A percentile compares a stretch with the other conserved stretches of the same genome.
These are phyloP conservation scores for Smittium culicis DNA, from an alignment of 371 early-diverging fungal species.

Conservation along the genomic window DNA sequence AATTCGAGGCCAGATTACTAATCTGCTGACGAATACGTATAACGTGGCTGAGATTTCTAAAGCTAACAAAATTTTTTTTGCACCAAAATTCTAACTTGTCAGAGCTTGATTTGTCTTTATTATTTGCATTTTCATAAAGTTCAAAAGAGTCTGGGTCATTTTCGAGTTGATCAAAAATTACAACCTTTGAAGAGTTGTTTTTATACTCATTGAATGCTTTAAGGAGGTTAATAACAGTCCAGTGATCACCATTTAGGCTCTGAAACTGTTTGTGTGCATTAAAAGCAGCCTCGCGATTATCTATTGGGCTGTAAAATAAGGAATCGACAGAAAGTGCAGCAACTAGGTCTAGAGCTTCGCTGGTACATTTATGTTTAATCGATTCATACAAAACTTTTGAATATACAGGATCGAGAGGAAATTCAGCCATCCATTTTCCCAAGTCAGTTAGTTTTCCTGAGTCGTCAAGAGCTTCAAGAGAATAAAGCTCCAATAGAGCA, in stretches of 20 bases:
- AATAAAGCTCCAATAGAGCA: conserved; percentile 76
- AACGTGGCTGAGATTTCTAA: conserved; percentile 67
- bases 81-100: conserved; percentile 49
- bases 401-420: conserved; percentile 83
- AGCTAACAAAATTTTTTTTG: conserved; percentile 73
- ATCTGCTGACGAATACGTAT: conserved; percentile 80
- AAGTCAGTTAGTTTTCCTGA: conserved; percentile 62
- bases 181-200: conserved; percentile 37
- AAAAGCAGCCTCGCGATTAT: conserved; percentile 74
- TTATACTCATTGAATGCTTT: conserved; percentile 39
- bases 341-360: conserved; percentile 76
- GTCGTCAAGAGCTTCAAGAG: conserved; percentile 77
- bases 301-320: conserved; percentile 68
- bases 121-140: not conserved
- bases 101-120: not conserved
- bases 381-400: conserved; percentile 82
- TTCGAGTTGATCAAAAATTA: conserved; percentile 22
- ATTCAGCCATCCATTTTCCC: conserved; percentile 80
- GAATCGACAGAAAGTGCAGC: conserved; percentile 80
- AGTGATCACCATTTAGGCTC: conserved; percentile 74
- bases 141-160: conserved; percentile 24
- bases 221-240: conserved; percentile 72
- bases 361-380: conserved; percentile 52
- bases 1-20: conserved; percentile 50
- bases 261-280: conserved; percentile 62